Conservation (phyloP, 768 basidiomycete species). For the Trametopsis cervina region DNA sequence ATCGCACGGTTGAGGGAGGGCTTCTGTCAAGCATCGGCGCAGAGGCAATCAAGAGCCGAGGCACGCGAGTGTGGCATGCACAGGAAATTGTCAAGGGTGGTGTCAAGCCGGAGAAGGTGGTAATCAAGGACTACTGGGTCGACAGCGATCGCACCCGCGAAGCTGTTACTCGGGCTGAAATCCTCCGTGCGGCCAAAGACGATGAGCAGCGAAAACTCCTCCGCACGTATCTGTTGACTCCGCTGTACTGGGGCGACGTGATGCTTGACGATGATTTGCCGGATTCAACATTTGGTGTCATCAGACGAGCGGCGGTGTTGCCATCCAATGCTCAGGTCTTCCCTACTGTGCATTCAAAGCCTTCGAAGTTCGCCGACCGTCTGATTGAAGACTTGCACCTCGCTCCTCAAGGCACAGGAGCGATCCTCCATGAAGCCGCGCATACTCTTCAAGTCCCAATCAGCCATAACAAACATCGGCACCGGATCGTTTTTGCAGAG, state of each 20-base stretch:
- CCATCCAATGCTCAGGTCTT: background rate
- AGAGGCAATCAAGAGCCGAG: constrained; percentile 6
- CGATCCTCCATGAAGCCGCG: background rate
- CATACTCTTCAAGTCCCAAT: background rate
- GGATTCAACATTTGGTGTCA: background rate
- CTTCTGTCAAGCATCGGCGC: constrained; percentile 7
- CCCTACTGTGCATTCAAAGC: background rate
- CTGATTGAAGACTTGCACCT: background rate
- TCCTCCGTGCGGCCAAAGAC: background rate
- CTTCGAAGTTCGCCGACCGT: background rate
- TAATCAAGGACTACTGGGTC: constrained; percentile 12
- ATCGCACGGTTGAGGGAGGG: constrained; percentile 4
- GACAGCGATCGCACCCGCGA: constrained; percentile 5
- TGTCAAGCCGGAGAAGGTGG: background rate
- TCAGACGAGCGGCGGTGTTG: background rate
- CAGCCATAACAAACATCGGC: constrained; percentile 4
- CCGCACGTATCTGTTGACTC: background rate
- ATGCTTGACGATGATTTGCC: background rate
- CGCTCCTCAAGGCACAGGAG: background rate
- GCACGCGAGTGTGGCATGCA: constrained; percentile 14
- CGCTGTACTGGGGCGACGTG: background rate
- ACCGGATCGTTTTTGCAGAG: constrained; percentile 15
- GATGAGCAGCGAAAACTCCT: background rate
- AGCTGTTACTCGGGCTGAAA: background rate
- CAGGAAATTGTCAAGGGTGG: background rate